Base-by-base conservation (phyloP, 2,329 filamentous ascomycete genomes). In the Leptographium galeiforme region DNA sequence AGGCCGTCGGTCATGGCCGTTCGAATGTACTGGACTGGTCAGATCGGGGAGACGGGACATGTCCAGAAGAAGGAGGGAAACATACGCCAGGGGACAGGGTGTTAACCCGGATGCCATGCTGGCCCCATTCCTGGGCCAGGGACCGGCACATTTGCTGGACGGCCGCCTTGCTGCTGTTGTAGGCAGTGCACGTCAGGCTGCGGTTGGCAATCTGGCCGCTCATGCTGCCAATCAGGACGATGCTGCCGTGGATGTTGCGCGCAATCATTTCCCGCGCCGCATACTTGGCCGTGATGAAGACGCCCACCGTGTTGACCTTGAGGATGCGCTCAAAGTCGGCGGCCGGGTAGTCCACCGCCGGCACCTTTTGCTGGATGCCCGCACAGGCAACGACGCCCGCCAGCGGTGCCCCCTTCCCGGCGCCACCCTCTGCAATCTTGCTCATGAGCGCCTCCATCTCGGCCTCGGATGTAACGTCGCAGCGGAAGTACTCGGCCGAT, bases 141-240 rank as follows among this genome's bases (percentile, higher is more conserved):
- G 25, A 25, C 25, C 25, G 25, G 25, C 25, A 25, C 25, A 25
- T 25, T 25, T 25, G 25, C 25, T 25, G 25, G 25, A 25, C 25
- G 25, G 25, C 25, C 25, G 25, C 25, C 25, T 25, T 25, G 25
- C 25, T 25, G 25, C 25, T 25, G 25, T 25, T 25, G 25, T 25
- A 25, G 25, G 25, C 25, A 25, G 25, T 25, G 63, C 75, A 77
- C 57, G 76, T 72, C 64, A 79, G 64, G 40, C 76, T 76, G 61
- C 77, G 71, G 65, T 86, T 86, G 34, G 82, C 82, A 59, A 86
- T 73, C 6, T 75, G 78, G 18, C 77, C 83, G 59, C 79, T 83
- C 82, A 86, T 87, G 59, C 79, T 83, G 16, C 76, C 81, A 62
- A 87, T 82, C 62, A 87, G 67, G 14, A 79, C 78, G 55, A 87